Conservation (phyloP, 2,329 filamentous ascomycete genomes). For the Exophiala sp. region DNA sequence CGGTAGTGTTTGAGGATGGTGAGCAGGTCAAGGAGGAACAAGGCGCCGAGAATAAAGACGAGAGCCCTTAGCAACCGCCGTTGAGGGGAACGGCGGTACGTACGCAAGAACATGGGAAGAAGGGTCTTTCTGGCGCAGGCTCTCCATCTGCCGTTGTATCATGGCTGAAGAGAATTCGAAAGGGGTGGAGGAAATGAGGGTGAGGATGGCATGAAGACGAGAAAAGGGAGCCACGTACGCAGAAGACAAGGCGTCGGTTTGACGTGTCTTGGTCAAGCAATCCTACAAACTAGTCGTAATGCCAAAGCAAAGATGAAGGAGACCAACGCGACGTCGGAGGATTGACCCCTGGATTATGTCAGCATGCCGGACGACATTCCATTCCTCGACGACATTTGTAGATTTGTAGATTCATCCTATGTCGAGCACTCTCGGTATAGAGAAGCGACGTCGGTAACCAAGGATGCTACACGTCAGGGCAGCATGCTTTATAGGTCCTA, state of each 20-base stretch:
- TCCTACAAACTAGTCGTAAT: too few relatives aligned
- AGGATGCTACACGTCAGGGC: too few relatives aligned
- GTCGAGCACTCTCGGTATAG: too few relatives aligned
- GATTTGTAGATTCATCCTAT: too few relatives aligned
- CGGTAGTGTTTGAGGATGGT: constrained; percentile 26
- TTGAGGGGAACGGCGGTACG: constrained; percentile 21
- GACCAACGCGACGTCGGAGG: neutral
- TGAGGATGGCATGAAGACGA: neutral
- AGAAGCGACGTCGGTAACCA: too few relatives aligned
- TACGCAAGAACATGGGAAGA: constrained; percentile 20
- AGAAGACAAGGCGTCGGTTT: neutral
- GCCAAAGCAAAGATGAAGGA: neutral
- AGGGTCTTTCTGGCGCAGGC: neutral
- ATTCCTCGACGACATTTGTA: neutral
- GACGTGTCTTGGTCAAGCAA: constrained; percentile 1
- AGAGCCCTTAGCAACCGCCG: constrained; percentile 14
- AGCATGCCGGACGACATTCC: neutral
- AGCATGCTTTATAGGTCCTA: too few relatives aligned
- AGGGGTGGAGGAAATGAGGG: neutral
- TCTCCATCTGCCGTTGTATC: constrained; percentile 13
- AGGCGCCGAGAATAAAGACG: constrained; percentile 11
- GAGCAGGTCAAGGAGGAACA: constrained; percentile 25
- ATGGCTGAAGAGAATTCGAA: neutral
- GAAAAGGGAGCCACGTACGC: neutral
- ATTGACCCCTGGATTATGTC: neutral